Conservation (phyloP, 495 filamentous ascomycete species). For the Penicillium coffeae region DNA sequence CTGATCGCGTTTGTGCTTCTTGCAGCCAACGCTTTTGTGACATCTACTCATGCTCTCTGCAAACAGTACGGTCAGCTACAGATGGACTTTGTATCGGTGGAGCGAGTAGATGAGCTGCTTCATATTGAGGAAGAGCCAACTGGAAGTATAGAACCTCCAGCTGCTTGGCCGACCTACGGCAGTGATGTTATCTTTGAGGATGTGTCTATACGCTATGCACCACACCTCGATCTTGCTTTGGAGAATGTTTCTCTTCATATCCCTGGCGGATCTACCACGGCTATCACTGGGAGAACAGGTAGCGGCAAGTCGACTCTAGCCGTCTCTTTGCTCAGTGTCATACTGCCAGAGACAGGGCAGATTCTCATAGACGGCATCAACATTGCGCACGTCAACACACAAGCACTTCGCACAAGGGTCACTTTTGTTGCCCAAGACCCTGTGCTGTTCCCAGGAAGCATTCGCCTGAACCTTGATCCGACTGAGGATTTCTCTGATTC, state of each 20-base stretch:
- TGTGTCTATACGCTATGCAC: constrained; percentile 74
- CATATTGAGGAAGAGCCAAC: constrained; percentile 67
- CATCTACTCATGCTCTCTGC: constrained; percentile 68
- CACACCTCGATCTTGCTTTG: constrained; percentile 67
- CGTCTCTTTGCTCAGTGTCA: constrained; percentile 57
- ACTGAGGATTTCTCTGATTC: constrained; percentile 42
- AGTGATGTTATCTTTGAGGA: constrained; percentile 71
- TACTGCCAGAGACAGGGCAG: constrained; percentile 48
- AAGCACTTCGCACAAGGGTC: constrained; percentile 54
- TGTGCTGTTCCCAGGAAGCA: constrained; percentile 58
- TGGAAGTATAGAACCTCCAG: constrained; percentile 63
- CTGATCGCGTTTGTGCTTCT: constrained; percentile 68
- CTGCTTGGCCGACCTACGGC: constrained; percentile 66
- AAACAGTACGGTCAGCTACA: constrained; percentile 74
- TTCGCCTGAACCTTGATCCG: constrained; percentile 57
- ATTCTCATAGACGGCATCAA: constrained; percentile 60
- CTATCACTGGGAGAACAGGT: constrained; percentile 59
- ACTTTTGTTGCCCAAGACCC: constrained; percentile 66
- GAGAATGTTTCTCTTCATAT: constrained; percentile 61
- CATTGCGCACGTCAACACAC: constrained; percentile 55
- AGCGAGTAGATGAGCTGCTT: constrained; percentile 74
- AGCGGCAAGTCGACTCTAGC: constrained; percentile 67
- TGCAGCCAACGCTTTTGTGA: constrained; percentile 48
- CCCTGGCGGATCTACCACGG: constrained; percentile 66
- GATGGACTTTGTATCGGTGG: constrained; percentile 87